A percentile compares a stretch with the other conserved stretches of the same genome.
Conservation (phyloP, 495 filamentous ascomycete genomes). For the Bathelium albidoporum region DNA sequence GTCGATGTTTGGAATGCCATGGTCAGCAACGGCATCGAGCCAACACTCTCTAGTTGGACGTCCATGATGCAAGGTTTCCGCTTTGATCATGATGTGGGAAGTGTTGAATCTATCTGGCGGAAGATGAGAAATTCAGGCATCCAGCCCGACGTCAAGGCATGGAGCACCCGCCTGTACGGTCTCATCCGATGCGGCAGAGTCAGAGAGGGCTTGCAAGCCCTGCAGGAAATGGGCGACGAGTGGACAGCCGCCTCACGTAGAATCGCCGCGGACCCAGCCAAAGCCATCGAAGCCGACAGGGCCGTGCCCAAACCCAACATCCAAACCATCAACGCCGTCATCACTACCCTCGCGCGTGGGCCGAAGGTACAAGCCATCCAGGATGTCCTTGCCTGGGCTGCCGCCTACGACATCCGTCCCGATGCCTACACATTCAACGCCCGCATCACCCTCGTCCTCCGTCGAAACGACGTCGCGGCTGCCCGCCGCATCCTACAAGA, state of each 20-base stretch:
- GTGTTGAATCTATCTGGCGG: conserved; percentile 48
- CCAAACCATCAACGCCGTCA: conserved; percentile 50
- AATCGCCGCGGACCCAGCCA: conserved; percentile 4
- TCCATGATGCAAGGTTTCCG: conserved; percentile 52
- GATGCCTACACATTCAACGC: conserved; percentile 61
- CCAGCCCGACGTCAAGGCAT: conserved; percentile 45
- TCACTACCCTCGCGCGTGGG: conserved; percentile 41
- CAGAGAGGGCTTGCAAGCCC: conserved; percentile 41
- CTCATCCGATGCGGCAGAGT: conserved; percentile 39
- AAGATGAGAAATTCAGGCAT: conserved; percentile 42
- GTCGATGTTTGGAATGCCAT: conserved; percentile 52
- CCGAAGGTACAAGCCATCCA: conserved; percentile 33
- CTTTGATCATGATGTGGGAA: conserved; percentile 36
- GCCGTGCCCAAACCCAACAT: conserved; percentile 45
- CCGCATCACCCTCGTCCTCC: conserved; percentile 47
- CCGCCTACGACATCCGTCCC: conserved; percentile 44
- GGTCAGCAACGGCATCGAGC: conserved; percentile 38
- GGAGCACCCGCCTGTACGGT: conserved; percentile 54
- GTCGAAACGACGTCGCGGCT: conserved; percentile 28
- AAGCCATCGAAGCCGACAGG: conserved; percentile 22
- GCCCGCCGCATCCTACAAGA: conserved; percentile 36
- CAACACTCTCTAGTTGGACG: conserved; percentile 49
- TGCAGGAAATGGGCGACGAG: conserved; percentile 48
- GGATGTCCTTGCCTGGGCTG: conserved; percentile 49
- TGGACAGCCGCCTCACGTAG: conserved; percentile 35